Conservation (phyloP, 345 rosid genomes). For the Leavenworthia alabamica region DNA sequence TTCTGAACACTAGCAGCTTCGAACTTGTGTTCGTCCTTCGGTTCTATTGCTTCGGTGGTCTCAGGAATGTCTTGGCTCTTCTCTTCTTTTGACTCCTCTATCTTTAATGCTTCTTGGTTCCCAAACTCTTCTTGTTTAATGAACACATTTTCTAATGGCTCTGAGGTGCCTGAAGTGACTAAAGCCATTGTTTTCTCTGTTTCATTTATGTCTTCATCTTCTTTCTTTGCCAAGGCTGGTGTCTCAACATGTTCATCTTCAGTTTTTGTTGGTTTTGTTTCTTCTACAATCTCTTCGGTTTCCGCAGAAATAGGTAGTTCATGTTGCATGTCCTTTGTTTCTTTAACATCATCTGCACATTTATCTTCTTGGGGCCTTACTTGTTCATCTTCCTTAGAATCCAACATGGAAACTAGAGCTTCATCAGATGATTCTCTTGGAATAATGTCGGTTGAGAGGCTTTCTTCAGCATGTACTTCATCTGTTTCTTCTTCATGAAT, state of each 20-base stretch:
- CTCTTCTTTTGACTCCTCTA: conserved; percentile 18
- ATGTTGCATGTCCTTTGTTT: neutral
- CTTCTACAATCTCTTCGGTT: neutral
- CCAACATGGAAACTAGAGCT: conserved; percentile 19
- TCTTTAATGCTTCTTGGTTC: neutral
- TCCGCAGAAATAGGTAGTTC: neutral
- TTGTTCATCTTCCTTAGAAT: conserved; percentile 14
- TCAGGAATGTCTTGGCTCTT: conserved; percentile 3
- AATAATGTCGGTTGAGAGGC: neutral
- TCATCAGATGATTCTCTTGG: conserved; percentile 19
- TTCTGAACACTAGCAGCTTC: conserved; percentile 4
- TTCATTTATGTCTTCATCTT: conserved; percentile 4
- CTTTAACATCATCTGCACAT: neutral
- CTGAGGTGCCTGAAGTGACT: neutral
- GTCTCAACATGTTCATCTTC: neutral
- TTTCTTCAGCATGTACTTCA: conserved; percentile 10
- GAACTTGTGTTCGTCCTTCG: no score
- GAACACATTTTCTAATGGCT: neutral
- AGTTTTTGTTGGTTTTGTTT: conserved; percentile 7
- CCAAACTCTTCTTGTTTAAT: neutral
- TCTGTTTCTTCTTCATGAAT: conserved; percentile 12
- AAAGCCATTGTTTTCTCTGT: neutral
- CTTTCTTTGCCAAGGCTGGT: neutral
- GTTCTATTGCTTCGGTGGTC: neutral
- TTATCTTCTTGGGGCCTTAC: conserved; percentile 16